Conservation (phyloP, 176 grass and related monocot genomes). For the Oryza rufipogon region DNA sequence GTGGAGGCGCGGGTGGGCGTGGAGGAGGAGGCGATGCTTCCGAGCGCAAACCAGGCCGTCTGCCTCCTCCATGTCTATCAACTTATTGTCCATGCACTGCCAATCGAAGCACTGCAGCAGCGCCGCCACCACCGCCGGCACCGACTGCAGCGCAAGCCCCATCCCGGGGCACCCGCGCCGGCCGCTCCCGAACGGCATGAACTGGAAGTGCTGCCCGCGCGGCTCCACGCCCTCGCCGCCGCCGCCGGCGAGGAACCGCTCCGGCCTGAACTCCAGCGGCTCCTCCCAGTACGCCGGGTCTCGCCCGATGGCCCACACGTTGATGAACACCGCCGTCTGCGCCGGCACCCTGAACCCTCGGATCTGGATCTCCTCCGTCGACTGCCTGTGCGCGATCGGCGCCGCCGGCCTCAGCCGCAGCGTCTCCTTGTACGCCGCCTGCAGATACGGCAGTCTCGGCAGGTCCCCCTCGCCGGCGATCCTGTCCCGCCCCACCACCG, state of each 20-base stretch:
- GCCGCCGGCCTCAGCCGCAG: slow-evolving; percentile 53
- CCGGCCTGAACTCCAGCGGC: slow-evolving; percentile 63
- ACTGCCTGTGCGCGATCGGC: slow-evolving; percentile 51
- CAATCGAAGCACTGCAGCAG: slow-evolving; percentile 82
- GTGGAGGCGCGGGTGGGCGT: slow-evolving; percentile 37
- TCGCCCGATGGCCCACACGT: slow-evolving; percentile 61
- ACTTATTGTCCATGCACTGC: not conserved
- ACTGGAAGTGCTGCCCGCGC: slow-evolving; percentile 68
- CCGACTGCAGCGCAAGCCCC: slow-evolving; percentile 53
- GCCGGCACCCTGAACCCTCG: slow-evolving; percentile 45
- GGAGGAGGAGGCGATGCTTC: slow-evolving; percentile 53
- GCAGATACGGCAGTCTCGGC: slow-evolving; percentile 63
- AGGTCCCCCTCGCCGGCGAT: slow-evolving; percentile 67
- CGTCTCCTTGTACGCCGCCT: slow-evolving; percentile 73
- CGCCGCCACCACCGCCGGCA: slow-evolving; percentile 50
- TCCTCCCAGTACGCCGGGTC: slow-evolving; percentile 60
- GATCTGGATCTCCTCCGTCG: slow-evolving; percentile 40
- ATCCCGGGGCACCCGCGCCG: slow-evolving; percentile 65
- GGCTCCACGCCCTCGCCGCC: slow-evolving; percentile 31
- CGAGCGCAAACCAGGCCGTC: slow-evolving; percentile 58
- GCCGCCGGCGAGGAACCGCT: slow-evolving; percentile 56
- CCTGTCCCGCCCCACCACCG: slow-evolving; percentile 45
- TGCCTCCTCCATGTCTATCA: slow-evolving; percentile 73
- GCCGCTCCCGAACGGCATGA: slow-evolving; percentile 76
- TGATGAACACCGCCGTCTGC: slow-evolving; percentile 62